A percentile compares a stretch with the other conserved stretches of the same genome.
phyloP scores from a whole-genome alignment of 352 stramenopile genomes.

The Pythium brachiatum region DNA sequence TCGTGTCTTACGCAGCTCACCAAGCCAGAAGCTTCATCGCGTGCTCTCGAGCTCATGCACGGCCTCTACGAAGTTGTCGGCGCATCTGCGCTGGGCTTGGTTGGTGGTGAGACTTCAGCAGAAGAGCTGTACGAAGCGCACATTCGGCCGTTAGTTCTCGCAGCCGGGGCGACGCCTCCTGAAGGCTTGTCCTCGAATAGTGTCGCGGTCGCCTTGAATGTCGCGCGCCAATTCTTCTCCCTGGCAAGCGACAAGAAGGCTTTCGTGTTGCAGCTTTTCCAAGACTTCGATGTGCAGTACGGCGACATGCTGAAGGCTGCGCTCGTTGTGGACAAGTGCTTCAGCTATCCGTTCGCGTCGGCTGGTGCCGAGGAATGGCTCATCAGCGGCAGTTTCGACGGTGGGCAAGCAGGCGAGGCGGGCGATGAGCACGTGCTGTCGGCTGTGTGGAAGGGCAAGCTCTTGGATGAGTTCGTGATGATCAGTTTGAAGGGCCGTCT shows the following conservation, averaged over 20 bases:
- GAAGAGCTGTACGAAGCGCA: slow-evolving; percentile 44
- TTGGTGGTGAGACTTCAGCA: background rate
- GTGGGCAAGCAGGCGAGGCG: background rate
- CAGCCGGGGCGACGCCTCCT: background rate
- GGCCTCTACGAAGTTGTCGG: slow-evolving; percentile 40
- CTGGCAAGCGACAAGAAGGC: slow-evolving; percentile 54
- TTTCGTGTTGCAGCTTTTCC: slow-evolving; percentile 68
- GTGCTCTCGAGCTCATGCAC: slow-evolving; percentile 44
- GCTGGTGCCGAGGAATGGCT: slow-evolving; percentile 47
- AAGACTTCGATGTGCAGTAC: slow-evolving; percentile 66
- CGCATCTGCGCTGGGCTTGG: slow-evolving; percentile 3
- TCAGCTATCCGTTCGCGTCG: slow-evolving; percentile 53
- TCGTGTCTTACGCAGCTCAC: slow-evolving; percentile 20
- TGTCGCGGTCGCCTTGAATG: slow-evolving; percentile 26
- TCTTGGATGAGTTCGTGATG: slow-evolving; percentile 78
- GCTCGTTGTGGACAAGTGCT: slow-evolving; percentile 49
- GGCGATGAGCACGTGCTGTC: slow-evolving; percentile 26
- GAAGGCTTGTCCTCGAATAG: slow-evolving; percentile 1
- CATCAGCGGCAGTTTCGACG: slow-evolving; percentile 46
- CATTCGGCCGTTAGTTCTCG: slow-evolving; percentile 45
- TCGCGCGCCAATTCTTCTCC: slow-evolving; percentile 52
- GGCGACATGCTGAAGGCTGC: slow-evolving; percentile 58
- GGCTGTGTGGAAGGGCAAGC: slow-evolving; percentile 69
- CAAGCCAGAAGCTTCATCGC: background rate
- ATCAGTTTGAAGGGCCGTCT: slow-evolving; percentile 75